phyloP scores from a whole-genome alignment of 495 filamentous ascomycete species.

The Aspergillus mulundensis region DNA sequence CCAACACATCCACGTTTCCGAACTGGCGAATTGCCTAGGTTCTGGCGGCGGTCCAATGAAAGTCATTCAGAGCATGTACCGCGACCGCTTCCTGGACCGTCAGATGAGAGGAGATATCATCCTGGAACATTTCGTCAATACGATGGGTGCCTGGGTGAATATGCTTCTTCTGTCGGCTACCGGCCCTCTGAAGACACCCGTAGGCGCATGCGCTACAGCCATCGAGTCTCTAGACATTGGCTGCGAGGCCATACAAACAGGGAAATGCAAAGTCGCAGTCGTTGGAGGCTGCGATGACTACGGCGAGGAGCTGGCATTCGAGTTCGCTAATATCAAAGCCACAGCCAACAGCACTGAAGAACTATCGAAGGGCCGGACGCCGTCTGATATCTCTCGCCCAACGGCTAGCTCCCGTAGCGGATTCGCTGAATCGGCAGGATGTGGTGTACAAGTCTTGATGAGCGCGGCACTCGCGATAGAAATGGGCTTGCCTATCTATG shows the following conservation, averaged over 20 bases:
- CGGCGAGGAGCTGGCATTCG: conserved; percentile 95
- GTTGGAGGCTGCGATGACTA: conserved; percentile 99
- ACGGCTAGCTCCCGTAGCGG: conserved; percentile 93
- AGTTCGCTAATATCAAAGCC: conserved; percentile 99
- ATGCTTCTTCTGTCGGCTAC: conserved; percentile 96
- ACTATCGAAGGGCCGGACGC: conserved; percentile 86
- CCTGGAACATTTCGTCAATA: conserved; percentile 99
- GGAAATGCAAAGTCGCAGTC: conserved; percentile 91
- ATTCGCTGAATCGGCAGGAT: conserved; percentile 99
- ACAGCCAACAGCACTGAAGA: conserved; percentile 95
- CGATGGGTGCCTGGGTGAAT: conserved; percentile 99
- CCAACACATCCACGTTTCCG: conserved; percentile 96
- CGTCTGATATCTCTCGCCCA: conserved; percentile 93
- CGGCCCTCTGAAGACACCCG: conserved; percentile 96
- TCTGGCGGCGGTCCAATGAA: conserved; percentile 85
- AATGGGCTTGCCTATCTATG: conserved; percentile 97
- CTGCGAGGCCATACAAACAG: conserved; percentile 93
- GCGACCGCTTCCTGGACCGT: conserved; percentile 91
- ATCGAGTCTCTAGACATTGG: conserved; percentile 97
- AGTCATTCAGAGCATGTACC: conserved; percentile 91
- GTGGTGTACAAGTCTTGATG: conserved; percentile 97
- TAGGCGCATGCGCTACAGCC: conserved; percentile 94
- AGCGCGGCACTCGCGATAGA: conserved; percentile 87
- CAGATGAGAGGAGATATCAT: conserved; percentile 96
- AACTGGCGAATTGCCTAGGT: conserved; percentile 96